Evolutionary conservation across 176 grass and related monocot species (phyloP), one percentile per base, ranked within the genome.

Genomic region (Sorghum bicolor): DNA sequence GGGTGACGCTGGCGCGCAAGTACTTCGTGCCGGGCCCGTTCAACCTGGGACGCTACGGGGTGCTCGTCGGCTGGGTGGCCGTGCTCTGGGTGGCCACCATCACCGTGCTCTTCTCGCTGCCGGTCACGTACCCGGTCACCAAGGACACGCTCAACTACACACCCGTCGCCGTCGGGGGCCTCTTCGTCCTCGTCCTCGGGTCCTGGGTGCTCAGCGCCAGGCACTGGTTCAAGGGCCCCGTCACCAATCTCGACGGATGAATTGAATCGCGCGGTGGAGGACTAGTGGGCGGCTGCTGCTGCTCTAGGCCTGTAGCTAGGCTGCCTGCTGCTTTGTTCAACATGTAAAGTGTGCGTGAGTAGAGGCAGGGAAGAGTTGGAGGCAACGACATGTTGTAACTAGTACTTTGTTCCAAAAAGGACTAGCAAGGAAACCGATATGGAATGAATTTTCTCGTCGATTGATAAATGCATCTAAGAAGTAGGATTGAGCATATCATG

Each of bases 21-120:
- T 6, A 80, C 44, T 98, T 98, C 63, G 69, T 86, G 30, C 91
- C 43, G 7, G 96, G 96, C 1, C 96, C 93, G 0, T 98, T 93
- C 91, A 95, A 93, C 87, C 89, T 98, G 47, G 96, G 93, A 52
- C 83, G 91, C 47, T 95, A 81, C 68, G 70, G 96, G 40, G 68
- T 88, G 11, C 12, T 91, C 0, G 80, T 98, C 6, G 96, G 96
- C 17, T 90, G 89, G 91, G 26, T 88, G 57, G 93, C 96, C 45
- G 96, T 98, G 68, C 89, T 98, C 72, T 98, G 96, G 96, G 96
- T 95, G n/a, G 80, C 63, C n/a, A 98, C 85, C 57, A 98, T 98
- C 83, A 98, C 96, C 28, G 93, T 98, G 57, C 84, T 98, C 64
- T 98, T 98, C 81, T 98, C 96, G 64, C 82, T 94, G 61, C 93